Base-by-base conservation (phyloP, 257 asterid genomes). In the Paulownia fortunei region DNA sequence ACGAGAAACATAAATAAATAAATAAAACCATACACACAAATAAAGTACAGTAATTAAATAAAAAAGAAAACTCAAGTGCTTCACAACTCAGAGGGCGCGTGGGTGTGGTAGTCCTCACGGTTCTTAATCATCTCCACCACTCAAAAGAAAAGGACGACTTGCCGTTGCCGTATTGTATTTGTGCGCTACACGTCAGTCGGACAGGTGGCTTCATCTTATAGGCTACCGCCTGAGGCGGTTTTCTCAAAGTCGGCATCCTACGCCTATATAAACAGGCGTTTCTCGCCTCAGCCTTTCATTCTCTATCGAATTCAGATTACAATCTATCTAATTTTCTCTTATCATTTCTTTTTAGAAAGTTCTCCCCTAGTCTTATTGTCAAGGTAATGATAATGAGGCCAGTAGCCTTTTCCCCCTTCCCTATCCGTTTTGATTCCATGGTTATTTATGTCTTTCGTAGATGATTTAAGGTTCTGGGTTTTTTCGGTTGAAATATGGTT, bases 211-310 rank as follows among this genome's bases (percentile, higher is more conserved):
- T 1, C 0, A 5, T 3, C 0, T 21, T 0, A 85, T 83, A 4
- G 76, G 91, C 12, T 3, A 2, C 0, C 0, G 0, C 3, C 0
- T 2, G 0, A 9, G 79, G 79, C 83, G 8, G 15, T 65, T 64
- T 76, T 81, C 52, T 72, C 6, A 4, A 63, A 78, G 82, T 55
- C 83, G 81, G 88, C 69, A 30, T 8, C 37, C 15, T 18, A 0
- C 73, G 8, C 47, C 88, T 84, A 62, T 87, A 83, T 84, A 84
- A 69, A 6, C 62, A 49, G 61, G 16, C 62, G 27, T 23, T 7
- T n/a, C 56, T 15, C 32, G 8, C 30, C 24, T 0, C 1, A 1
- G 1, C 3, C 16, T 1, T 9, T 78, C 82, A 41, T 71, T 63
- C 26, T 10, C 8, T 39, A 46, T 69, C 18, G 4, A 2, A 16